phyloP scores from a whole-genome alignment of 2,329 filamentous ascomycete species.

The Peltaster fructicola region DNA sequence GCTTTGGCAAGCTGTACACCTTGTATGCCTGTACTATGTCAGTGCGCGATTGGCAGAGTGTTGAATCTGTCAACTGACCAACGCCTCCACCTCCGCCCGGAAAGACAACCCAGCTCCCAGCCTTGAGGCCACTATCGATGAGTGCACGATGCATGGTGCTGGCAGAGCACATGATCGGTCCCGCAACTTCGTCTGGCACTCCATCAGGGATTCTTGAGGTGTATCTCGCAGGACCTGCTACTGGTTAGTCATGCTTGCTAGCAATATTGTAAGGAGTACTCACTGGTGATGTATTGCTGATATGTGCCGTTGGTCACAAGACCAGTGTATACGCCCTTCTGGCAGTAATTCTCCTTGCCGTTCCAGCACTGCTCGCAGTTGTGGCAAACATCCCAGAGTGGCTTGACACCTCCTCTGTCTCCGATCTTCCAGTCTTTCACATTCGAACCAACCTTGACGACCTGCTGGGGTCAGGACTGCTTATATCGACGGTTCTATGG shows the following conservation, averaged over 20 bases:
- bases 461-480: too few relatives aligned
- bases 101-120: conserved; percentile 38
- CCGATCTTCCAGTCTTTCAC: conserved; percentile 37
- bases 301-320: conserved; percentile 32
- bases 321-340: conserved; percentile 28
- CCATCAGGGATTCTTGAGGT: conserved; percentile 38
- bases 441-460: conserved; percentile 37
- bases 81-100: conserved; percentile 38
- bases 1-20: conserved; percentile 19
- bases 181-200: conserved; percentile 37
- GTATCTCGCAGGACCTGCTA: conserved; percentile 20
- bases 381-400: conserved; percentile 34
- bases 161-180: conserved; percentile 42
- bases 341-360: conserved; percentile 37
- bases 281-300: conserved; percentile 40
- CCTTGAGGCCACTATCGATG: conserved; percentile 30
- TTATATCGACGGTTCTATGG: too few relatives aligned
- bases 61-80: too few relatives aligned
- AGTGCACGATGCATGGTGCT: conserved; percentile 41
- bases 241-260: too few relatives aligned
- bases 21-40: too few relatives aligned
- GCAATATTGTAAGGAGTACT: too few relatives aligned
- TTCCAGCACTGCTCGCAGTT: conserved; percentile 31
- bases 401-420: conserved; percentile 36
- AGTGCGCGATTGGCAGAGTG: too few relatives aligned